A percentile compares a stretch with the other conserved stretches of the same genome.
Conservation (phyloP, 2,329 filamentous ascomycete species). For the Cercospora berteroae region DNA sequence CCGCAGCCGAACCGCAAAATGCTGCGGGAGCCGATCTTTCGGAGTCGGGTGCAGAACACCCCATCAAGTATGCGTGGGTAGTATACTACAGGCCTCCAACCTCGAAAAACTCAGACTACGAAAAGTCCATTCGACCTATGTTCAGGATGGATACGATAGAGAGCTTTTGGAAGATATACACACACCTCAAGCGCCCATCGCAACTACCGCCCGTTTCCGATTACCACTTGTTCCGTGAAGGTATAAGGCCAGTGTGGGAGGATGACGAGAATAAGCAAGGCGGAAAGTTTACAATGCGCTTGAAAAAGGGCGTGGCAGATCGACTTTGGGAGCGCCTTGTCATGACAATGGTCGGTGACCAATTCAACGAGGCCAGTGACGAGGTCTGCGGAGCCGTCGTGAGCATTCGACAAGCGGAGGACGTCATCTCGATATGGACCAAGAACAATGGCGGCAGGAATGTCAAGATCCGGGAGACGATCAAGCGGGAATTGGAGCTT, state of each 20-base stretch:
- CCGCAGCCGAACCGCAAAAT: slow-evolving; percentile 38
- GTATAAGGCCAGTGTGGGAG: slow-evolving; percentile 96
- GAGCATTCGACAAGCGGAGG: slow-evolving; percentile 91
- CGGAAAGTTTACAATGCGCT: slow-evolving; percentile 93
- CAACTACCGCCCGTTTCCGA: slow-evolving; percentile 87
- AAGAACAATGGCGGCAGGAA: slow-evolving; percentile 89
- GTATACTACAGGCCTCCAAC: slow-evolving; percentile 97
- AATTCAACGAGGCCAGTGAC: slow-evolving; percentile 87
- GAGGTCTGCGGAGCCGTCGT: slow-evolving; percentile 94
- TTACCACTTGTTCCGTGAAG: slow-evolving; percentile 97
- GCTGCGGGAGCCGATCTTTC: slow-evolving; percentile 34
- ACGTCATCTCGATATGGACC: slow-evolving; percentile 97
- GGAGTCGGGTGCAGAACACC: slow-evolving; percentile 26
- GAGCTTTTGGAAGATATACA: slow-evolving; percentile 87
- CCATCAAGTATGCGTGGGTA: slow-evolving; percentile 84
- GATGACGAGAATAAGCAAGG: slow-evolving; percentile 95
- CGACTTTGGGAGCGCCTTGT: slow-evolving; percentile 96
- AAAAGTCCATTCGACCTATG: slow-evolving; percentile 89
- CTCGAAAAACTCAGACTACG: slow-evolving; percentile 96
- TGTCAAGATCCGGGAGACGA: slow-evolving; percentile 95
- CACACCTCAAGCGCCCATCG: slow-evolving; percentile 86
- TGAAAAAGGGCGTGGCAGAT: slow-evolving; percentile 97
- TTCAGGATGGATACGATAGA: slow-evolving; percentile 79
- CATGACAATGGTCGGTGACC: slow-evolving; percentile 86
- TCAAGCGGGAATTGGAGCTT: slow-evolving; percentile 85